Evolutionary conservation across 2,329 filamentous ascomycete species (phyloP), one percentile per base, ranked within the genome.

Genomic region (Torrubiellomyces zombiae): DNA sequence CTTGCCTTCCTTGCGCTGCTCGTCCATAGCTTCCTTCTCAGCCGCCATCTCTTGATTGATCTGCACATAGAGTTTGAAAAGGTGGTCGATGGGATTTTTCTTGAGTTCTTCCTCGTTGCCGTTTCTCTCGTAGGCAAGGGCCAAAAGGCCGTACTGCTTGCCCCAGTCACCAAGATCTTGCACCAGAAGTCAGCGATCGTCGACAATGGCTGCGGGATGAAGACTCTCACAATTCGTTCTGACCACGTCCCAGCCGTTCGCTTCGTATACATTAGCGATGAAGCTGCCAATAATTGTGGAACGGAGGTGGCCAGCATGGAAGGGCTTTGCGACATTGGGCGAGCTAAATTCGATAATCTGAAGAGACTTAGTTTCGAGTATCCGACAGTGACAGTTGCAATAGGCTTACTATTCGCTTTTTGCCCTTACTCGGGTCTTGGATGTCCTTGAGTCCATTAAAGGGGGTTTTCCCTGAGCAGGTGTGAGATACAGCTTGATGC

Each of bases 301-400:
- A 41, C 78, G 64, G 39, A 83, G 56, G 48, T 85, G 77, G 9
- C 76, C 75, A 19, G 76, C 77, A 44, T 82, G 76, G 56, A 83
- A 83, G 14, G 76, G 79, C 53, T 86, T 86, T 22, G 80, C 80
- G 31, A 89, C 83, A 47, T 89, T 89, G 25, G 81, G 80, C 6
- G 76, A 83, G 6, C 75, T 82, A 50, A 86, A 89, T 43, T 89
- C 80, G 39, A 89, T 66, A 25, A 89, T 67, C 43, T 43, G 20
- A 20, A 6, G 20, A 18, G 9, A 22, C 8, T n/a, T 29, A n/a
- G n/a, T n/a, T n/a, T n/a, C n/a, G n/a, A n/a, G n/a, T n/a, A n/a
- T n/a, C n/a, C n/a, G n/a, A 16, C 3, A 8, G 9, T 7, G 9
- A n/a, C 7, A 11, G n/a, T n/a, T n/a, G n/a, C n/a, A n/a, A n/a